Evolutionary conservation across 78 protist genomes (phyloP).

Genomic region (Dictyostelium intermedium): DNA sequence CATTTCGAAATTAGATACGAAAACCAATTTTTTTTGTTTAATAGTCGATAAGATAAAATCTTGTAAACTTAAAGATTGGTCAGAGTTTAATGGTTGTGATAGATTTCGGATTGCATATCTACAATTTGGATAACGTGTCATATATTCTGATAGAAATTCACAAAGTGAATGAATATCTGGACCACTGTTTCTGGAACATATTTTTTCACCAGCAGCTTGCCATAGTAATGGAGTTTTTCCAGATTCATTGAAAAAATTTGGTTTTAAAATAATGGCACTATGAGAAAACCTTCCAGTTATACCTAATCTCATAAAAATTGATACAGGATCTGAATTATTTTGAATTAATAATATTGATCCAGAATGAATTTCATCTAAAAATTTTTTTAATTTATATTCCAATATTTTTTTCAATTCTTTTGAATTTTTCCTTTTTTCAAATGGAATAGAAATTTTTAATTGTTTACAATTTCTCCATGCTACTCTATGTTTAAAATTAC

Average conservation of each 20-base stretch:
- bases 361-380: background rate
- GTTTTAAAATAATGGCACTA: background rate
- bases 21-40: background rate
- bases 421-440: background rate
- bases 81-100: background rate
- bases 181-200: background rate
- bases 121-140: constrained; percentile 9
- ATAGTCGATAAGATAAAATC: background rate
- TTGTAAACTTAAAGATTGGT: background rate
- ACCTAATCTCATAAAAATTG: background rate
- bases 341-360: constrained; percentile 29
- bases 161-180: constrained; percentile 14
- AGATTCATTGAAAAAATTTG: background rate
- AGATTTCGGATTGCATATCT: constrained; percentile 14
- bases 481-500: background rate
- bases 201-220: constrained; percentile 49
- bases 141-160: background rate
- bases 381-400: background rate
- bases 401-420: background rate
- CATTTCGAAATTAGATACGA: constrained; percentile 19
- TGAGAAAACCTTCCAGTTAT: constrained; percentile 18
- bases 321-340: background rate
- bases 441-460: background rate
- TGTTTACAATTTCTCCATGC: background rate
- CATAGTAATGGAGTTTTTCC: background rate